Base-by-base conservation (phyloP, 2,329 filamentous ascomycete species). In the Endocalyx cinctus region DNA sequence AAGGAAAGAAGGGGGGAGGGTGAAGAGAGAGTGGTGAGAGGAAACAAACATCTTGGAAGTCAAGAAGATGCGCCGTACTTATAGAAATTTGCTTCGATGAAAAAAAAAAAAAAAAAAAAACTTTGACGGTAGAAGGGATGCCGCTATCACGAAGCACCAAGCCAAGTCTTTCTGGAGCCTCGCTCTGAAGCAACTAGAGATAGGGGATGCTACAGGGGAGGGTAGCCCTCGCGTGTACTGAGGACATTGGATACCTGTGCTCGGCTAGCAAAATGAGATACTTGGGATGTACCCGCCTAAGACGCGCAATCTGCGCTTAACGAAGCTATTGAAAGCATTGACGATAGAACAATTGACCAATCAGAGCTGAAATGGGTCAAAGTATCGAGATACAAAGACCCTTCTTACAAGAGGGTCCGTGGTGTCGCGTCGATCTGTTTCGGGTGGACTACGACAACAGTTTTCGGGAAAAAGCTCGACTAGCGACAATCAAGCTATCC, bases 351-450 rank as follows among this genome's bases (percentile, higher is more conserved):
- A 8, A 23, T 23, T n/a, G 20, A 23, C 20, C 20, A 23, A 23
- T 23, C 20, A 8, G 20, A 23, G 20, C 20, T 8, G 20, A 23
- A 23, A n/a, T n/a, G n/a, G n/a, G n/a, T n/a, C n/a, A n/a, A n/a
- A n/a, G n/a, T n/a, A n/a, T n/a, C n/a, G n/a, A n/a, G n/a, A n/a
- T n/a, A n/a, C 28, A 37, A 43, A 33, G 42, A 39, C 33, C 38
- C 23, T 29, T 51, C 47, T 31, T 38, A 50, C 47, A 41, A 39
- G 39, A 43, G 45, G 41, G 36, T 37, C 42, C 37, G 43, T 41
- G 41, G 32, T 44, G 39, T 37, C 23, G 27, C 39, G 47, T 44
- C 43, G 48, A 50, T 49, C 48, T 31, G 48, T 52, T 50, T 52
- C 48, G 47, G 40, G 43, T 42, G 17, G 35, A 42, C 41, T 26